These are phyloP conservation scores for Colletotrichum horii DNA, from an alignment of 2,329 filamentous ascomycete genomes.

Conservation along the genomic window DNA sequence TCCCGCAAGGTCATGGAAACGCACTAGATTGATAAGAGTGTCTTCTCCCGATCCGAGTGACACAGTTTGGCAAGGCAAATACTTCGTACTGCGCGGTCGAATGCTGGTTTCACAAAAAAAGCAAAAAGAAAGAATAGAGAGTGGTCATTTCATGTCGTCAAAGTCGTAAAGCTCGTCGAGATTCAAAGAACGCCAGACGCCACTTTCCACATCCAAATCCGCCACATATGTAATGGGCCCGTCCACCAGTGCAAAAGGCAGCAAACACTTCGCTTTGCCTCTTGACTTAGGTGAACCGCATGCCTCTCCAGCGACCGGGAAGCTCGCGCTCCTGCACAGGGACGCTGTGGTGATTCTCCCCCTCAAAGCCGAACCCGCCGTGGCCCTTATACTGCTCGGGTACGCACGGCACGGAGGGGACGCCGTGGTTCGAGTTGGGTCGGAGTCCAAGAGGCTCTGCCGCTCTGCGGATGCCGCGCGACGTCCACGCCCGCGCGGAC, in stretches of 20 bases:
- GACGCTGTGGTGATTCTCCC: constrained; percentile 4
- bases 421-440: constrained; percentile 51
- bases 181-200: not conserved
- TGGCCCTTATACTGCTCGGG: constrained; percentile 42
- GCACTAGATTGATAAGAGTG: not conserved
- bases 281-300: constrained; percentile 7
- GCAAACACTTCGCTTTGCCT: constrained; percentile 13
- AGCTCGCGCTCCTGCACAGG: constrained; percentile 10
- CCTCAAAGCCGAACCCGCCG: constrained; percentile 7
- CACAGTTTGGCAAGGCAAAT: not conserved
- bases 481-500: constrained; percentile 8
- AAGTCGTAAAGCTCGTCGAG: constrained; percentile 19
- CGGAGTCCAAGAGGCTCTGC: constrained; percentile 40
- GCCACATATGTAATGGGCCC: not conserved
- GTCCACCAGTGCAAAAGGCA: not conserved
- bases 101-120: constrained; percentile 7
- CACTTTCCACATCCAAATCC: not conserved
- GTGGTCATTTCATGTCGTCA: constrained; percentile 18
- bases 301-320: constrained; percentile 9
- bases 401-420: constrained; percentile 49
- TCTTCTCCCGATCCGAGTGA: not conserved
- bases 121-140: constrained; percentile 5
- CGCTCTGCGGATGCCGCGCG: constrained; percentile 11
- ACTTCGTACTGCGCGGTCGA: constrained; percentile 15
- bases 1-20: not conserved